These are phyloP conservation scores for Ustanciosporium gigantosporum DNA, from an alignment of 1,284 basidiomycete species.

Conservation along the genomic window DNA sequence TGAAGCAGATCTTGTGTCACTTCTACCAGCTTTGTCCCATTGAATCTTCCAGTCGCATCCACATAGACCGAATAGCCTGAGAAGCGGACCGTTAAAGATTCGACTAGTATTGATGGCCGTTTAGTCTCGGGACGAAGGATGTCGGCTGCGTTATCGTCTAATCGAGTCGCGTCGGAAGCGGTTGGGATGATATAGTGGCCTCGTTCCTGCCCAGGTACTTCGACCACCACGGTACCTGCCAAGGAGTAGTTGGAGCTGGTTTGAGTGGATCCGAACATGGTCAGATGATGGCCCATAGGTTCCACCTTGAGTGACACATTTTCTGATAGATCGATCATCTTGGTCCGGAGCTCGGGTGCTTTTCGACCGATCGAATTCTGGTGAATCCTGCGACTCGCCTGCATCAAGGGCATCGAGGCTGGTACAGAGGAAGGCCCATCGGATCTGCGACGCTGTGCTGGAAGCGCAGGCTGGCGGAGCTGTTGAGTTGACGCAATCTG, in stretches of 20 bases:
- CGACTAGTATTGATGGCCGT: constrained; percentile 31
- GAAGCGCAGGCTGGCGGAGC: neutral
- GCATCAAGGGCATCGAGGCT: constrained; percentile 19
- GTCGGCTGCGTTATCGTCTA: neutral
- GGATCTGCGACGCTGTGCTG: neutral
- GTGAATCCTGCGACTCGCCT: constrained; percentile 17
- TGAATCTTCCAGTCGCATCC: constrained; percentile 54
- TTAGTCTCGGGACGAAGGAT: neutral
- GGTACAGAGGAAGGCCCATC: neutral
- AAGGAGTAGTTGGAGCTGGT: constrained; percentile 59
- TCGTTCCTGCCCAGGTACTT: constrained; percentile 6
- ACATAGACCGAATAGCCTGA: constrained; percentile 56
- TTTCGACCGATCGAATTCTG: constrained; percentile 1
- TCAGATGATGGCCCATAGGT: constrained; percentile 44
- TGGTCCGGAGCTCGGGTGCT: neutral
- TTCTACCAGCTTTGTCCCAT: constrained; percentile 46
- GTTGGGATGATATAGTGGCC: neutral
- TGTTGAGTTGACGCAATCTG: no score
- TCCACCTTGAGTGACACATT: constrained; percentile 25
- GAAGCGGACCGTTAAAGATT: constrained; percentile 39
- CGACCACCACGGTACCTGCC: constrained; percentile 45
- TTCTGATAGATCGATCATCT: constrained; percentile 12
- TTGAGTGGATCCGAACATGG: constrained; percentile 60
- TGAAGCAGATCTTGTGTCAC: constrained; percentile 44
- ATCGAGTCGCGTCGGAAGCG: neutral